Evolutionary conservation across 768 basidiomycete species (phyloP).

Genomic region (Dioszegia crocea): DNA sequence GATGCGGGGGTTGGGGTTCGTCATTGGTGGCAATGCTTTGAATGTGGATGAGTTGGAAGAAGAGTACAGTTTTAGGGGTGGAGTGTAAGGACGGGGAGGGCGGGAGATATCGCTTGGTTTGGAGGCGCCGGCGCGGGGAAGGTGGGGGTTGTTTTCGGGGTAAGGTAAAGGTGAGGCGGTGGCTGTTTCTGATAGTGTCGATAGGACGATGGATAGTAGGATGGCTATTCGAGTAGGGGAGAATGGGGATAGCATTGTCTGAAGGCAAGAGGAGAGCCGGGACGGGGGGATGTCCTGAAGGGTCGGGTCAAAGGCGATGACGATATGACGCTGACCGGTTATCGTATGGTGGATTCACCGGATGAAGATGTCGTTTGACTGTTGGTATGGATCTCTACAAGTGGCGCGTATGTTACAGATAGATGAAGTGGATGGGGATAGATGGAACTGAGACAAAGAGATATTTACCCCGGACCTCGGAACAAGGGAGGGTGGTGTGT

Average conservation of each 20-base stretch:
- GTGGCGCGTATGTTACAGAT: no score
- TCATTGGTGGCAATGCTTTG: conserved; percentile 19
- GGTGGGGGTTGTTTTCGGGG: not conserved
- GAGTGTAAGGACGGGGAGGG: conserved; percentile 4
- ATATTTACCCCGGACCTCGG: no score
- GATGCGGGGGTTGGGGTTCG: conserved; percentile 19
- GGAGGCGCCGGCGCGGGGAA: no score
- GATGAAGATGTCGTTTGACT: not conserved
- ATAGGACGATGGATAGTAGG: conserved; percentile 10
- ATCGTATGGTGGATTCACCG: not conserved
- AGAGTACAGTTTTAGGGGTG: conserved; percentile 11
- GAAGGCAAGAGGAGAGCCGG: not conserved
- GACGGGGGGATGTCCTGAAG: not conserved
- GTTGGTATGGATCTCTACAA: not conserved
- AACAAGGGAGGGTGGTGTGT: no score
- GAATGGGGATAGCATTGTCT: conserved; percentile 3
- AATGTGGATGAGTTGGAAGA: conserved; percentile 12
- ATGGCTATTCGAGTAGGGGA: conserved; percentile 3
- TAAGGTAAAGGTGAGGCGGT: not conserved
- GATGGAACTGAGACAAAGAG: not conserved
- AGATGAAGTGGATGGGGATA: no score
- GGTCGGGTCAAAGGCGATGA: not conserved
- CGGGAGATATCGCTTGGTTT: not conserved
- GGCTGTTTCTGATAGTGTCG: not conserved
- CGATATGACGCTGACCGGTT: not conserved